phyloP scores from a whole-genome alignment of 345 rosid species.

The Brassica incana region DNA sequence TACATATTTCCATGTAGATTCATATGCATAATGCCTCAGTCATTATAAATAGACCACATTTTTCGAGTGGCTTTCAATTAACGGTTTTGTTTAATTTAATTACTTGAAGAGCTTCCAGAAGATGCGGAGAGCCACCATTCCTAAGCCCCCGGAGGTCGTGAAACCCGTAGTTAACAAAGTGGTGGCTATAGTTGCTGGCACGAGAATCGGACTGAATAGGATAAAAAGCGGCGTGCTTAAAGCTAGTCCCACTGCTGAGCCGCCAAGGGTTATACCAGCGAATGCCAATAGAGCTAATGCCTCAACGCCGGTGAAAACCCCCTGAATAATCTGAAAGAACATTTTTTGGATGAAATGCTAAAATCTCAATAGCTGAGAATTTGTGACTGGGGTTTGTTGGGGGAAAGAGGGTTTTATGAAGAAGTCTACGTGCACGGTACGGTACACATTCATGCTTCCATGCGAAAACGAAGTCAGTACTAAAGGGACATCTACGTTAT shows the following conservation, averaged over 20 bases:
- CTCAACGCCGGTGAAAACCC: slow-evolving; percentile 42
- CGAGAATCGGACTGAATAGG: slow-evolving; percentile 76
- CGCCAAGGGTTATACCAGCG: slow-evolving; percentile 57
- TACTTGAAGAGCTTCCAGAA: slow-evolving; percentile 65
- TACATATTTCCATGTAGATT: background rate
- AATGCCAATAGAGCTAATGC: slow-evolving; percentile 61
- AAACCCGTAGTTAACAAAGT: slow-evolving; percentile 56
- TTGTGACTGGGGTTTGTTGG: slow-evolving; percentile 7
- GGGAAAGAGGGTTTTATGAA: slow-evolving; percentile 21
- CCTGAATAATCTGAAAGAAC: slow-evolving; percentile 21
- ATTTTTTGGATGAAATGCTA: slow-evolving; percentile 12
- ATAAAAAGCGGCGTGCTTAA: slow-evolving; percentile 68
- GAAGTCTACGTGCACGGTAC: slow-evolving; percentile 27
- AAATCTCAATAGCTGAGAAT: slow-evolving; percentile 7
- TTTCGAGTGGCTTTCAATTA: slow-evolving; percentile 1
- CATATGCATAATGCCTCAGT: background rate
- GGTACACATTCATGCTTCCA: slow-evolving; percentile 28
- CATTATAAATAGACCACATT: background rate
- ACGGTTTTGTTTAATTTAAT: background rate
- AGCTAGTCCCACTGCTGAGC: slow-evolving; percentile 59
- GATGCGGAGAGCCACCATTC: slow-evolving; percentile 53
- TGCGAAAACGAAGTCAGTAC: slow-evolving; percentile 21
- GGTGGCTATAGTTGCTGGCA: slow-evolving; percentile 62
- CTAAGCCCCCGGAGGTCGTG: slow-evolving; percentile 63
- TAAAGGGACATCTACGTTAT: background rate